Evolutionary conservation across 2,329 filamentous ascomycete genomes (phyloP), one percentile per base, ranked within the genome.

Genomic region (Cordyceps militaris): DNA sequence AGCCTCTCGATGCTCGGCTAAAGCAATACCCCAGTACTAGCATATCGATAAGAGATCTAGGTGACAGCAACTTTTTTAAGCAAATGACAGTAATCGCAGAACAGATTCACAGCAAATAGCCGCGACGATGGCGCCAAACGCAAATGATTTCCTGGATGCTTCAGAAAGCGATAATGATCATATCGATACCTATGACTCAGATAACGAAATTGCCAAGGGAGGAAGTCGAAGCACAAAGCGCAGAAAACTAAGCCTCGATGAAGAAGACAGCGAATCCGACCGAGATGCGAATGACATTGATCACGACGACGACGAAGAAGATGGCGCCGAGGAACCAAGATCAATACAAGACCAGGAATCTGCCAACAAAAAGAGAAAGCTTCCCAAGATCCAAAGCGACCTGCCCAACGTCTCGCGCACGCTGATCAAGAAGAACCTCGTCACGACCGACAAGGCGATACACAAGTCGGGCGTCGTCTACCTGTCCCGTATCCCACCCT

Each of bases 391-490:
- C 58, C 63, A 44, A 65, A 69, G 50, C 66, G 65, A 66, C 19
- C 68, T 83, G 3, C 76, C 79, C 14, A 77, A 76, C 61, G 68
- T 80, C 57, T 76, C 80, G 54, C 80, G 78, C 63, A 75, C 80
- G 42, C 72, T 88, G 59, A 77, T 80, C 43, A 84, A 86, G 68
- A 85, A 88, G 73, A 87, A 89, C 67, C 80, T 89, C 50, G 80
- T 87, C 40, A 78, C 79, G 5, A 81, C 84, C 11, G 82, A 85
- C 61, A 80, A 80, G 36, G 84, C 85, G 23, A 79, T 87, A 60
- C 84, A 83, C 64, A 87, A 85, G 68, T 91, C 88, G 0, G 90
- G 90, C 61, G 88, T 95, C 13, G 78, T 94, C 60, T 95, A 94
- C 73, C 79, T 95, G 61, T 93, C 89, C 4, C 85, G 90, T 59